Base-by-base conservation (phyloP, 129 eudicot genomes). In the Helichrysum umbraculigerum region DNA sequence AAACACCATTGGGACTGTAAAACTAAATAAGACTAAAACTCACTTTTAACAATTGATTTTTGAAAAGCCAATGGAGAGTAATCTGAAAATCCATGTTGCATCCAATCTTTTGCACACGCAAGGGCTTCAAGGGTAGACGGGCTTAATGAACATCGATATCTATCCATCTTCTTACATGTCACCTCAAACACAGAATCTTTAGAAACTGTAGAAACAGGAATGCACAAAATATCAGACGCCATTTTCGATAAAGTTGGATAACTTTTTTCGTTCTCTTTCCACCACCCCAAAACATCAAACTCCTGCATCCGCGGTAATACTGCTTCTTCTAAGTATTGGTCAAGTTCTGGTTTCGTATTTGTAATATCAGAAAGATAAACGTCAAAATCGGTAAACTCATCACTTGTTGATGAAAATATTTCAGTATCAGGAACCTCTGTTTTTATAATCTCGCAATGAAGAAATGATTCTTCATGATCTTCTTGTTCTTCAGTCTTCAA, bases 51-150 rank as follows among this genome's bases (percentile, higher is more conserved):
- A 74, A 56, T 29, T 21, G 83, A 54, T 56, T 66, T 63, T 19
- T 81, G 63, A 76, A 73, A 65, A 67, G 35, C 65, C 19, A 34
- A 72, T 42, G 66, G 81, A 14, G 33, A 32, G 39, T 54, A n/a
- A 21, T 82, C 83, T 61, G 86, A 70, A 16, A 76, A 71, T 54
- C 83, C 91, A 65, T 79, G 61, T 70, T 73, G 87, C 70, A 94
- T 83, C 99, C 99, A 94, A 83, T 94, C 91, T 72, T 94, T 94
- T 4, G 97, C 84, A 81, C 99, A 94, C 22, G 86, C 30, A 44
- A 94, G 77, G 14, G 99, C 96, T 76, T 94, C 90, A 4, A 89
- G 68, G 0, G 88, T 87, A 15, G 19, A 30, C 0, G 96, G 93
- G 35, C 66, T 87, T 21, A 89, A 50, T 0, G 88, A 87, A 78